Conservation (phyloP, 371 early-diverging fungal species). For the Mortierella polycephala region DNA sequence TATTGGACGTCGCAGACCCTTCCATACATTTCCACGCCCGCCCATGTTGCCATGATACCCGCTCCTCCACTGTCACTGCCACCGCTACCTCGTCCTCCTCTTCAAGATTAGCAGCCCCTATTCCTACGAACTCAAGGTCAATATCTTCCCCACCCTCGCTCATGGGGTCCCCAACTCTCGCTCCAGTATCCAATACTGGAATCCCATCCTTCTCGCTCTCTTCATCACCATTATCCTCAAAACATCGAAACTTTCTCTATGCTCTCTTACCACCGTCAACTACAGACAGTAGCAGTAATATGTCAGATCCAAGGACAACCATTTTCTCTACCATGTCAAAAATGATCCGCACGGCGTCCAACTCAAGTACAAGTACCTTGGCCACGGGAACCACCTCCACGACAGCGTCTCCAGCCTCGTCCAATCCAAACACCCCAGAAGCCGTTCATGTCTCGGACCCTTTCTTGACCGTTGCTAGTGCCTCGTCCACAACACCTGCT, state of each 20-base stretch:
- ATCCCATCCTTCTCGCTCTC: neutral
- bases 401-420: conserved; percentile 9
- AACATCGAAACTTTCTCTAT: neutral
- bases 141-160: neutral
- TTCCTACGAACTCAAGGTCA: neutral
- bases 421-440: conserved; percentile 20
- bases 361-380: conserved; percentile 9
- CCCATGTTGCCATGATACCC: conserved; percentile 7
- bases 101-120: neutral
- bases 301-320: conserved; percentile 1
- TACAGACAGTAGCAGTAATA: neutral
- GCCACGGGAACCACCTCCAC: neutral
- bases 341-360: conserved; percentile 42
- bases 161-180: neutral
- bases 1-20: conserved; percentile 51
- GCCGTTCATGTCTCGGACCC: conserved; percentile 30
- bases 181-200: neutral
- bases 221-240: neutral
- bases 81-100: neutral
- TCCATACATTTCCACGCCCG: conserved; percentile 53
- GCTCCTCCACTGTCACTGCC: conserved; percentile 6
- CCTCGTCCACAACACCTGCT: neutral
- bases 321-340: conserved; percentile 49
- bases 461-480: conserved; percentile 2
- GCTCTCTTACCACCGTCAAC: neutral